Conservation (phyloP, 441 rosid genomes). For the Rhodomyrtus psidioides region DNA sequence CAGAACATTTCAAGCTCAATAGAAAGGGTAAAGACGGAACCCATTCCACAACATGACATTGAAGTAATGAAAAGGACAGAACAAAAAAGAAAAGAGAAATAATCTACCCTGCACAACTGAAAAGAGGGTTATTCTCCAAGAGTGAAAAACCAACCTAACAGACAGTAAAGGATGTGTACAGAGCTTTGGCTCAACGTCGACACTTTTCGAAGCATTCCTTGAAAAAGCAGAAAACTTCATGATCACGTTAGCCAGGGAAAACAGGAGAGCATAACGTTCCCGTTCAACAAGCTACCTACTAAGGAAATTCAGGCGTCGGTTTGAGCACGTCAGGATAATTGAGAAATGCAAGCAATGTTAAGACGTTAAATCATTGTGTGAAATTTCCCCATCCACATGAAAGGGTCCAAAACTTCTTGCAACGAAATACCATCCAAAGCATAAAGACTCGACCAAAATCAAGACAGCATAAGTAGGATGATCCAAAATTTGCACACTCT, state of each 20-base stretch:
- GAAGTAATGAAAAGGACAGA: background rate
- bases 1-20: background rate
- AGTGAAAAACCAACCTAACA: background rate
- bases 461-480: background rate
- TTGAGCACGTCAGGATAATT: background rate
- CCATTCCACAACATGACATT: background rate
- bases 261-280: background rate
- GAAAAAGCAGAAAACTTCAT: background rate
- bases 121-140: background rate
- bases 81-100: background rate
- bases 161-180: background rate
- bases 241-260: background rate
- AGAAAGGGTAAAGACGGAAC: background rate
- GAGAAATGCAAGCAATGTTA: background rate
- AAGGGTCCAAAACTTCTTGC: background rate
- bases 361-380: background rate
- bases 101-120: background rate
- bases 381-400: background rate
- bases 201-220: background rate
- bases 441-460: background rate
- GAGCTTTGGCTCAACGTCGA: background rate
- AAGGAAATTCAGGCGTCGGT: background rate
- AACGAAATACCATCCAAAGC: background rate
- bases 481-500: background rate
- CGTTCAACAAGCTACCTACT: background rate